These are phyloP conservation scores for Suillus decipiens DNA, from an alignment of 768 basidiomycete genomes.

Conservation along the genomic window DNA sequence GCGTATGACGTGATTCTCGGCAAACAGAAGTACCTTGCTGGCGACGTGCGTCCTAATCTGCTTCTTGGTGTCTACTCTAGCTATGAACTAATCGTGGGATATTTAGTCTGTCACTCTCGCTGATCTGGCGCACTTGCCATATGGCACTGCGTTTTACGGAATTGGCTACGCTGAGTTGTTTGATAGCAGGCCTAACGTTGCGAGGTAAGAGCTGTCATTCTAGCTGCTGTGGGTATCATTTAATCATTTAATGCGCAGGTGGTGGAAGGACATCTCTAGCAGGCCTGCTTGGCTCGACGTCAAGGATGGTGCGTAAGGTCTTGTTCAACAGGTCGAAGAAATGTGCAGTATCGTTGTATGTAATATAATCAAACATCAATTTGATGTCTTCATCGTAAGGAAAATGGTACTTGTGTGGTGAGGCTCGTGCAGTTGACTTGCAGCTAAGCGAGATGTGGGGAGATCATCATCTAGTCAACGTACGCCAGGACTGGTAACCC, in stretches of 20 bases:
- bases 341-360: not conserved
- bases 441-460: no score
- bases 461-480: no score
- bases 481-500: no score
- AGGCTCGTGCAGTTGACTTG: no score
- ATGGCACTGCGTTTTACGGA: conserved; percentile 32
- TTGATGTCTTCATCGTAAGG: not conserved
- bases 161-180: conserved; percentile 33
- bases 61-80: not conserved
- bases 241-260: conserved; percentile 33
- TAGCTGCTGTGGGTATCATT: not conserved
- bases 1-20: conserved; percentile 55
- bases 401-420: no score
- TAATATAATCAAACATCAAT: not conserved
- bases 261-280: conserved; percentile 51
- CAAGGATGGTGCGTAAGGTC: conserved; percentile 34
- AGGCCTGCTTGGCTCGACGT: conserved; percentile 49
- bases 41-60: conserved; percentile 43
- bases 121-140: conserved; percentile 60
- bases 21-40: conserved; percentile 58
- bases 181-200: conserved; percentile 41
- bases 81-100: not conserved
- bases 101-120: conserved; percentile 49
- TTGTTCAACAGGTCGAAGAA: no score
- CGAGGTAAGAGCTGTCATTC: conserved; percentile 33